A percentile compares a stretch with the other conserved stretches of the same genome.
Evolutionary conservation across 352 stramenopile genomes (phyloP).

Genomic region (Globisporangium iwayamae): DNA sequence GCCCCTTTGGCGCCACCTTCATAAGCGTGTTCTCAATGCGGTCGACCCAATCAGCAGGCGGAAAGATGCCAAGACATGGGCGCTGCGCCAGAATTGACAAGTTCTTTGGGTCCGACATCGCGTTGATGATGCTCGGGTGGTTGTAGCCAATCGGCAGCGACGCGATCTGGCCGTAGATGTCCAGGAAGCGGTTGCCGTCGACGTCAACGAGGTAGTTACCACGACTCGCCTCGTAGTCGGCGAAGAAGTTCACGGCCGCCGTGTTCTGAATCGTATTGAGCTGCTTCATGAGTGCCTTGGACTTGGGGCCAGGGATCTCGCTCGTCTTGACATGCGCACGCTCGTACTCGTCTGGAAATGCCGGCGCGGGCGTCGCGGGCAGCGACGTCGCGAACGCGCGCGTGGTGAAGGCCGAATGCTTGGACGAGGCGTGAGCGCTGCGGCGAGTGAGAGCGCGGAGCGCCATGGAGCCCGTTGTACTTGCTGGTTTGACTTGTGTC

Average conservation of each 20-base stretch:
- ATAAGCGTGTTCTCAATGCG: slow-evolving; percentile 58
- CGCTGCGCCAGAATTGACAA: slow-evolving; percentile 68
- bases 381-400: slow-evolving; percentile 10
- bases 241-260: slow-evolving; percentile 71
- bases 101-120: slow-evolving; percentile 61
- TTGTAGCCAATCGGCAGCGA: slow-evolving; percentile 86
- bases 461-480: not conserved
- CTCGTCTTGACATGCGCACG: slow-evolving; percentile 47
- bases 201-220: slow-evolving; percentile 87
- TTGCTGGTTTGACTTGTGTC: not conserved
- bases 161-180: slow-evolving; percentile 84
- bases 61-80: slow-evolving; percentile 73
- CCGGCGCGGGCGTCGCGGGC: slow-evolving; percentile 44
- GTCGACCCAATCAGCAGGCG: slow-evolving; percentile 71
- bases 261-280: slow-evolving; percentile 68
- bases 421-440: not conserved
- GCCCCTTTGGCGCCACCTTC: slow-evolving; percentile 47
- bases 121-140: slow-evolving; percentile 64
- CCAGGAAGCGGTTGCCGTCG: slow-evolving; percentile 79
- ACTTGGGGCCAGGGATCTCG: slow-evolving; percentile 64
- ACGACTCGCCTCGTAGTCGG: slow-evolving; percentile 63
- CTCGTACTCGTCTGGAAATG: slow-evolving; percentile 63
- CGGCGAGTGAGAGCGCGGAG: slow-evolving; percentile 1
- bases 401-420: not conserved
- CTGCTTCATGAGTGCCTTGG: slow-evolving; percentile 41